Evolutionary conservation across 2,329 filamentous ascomycete genomes (phyloP), one percentile per base, ranked within the genome.

Genomic region (Ophiostoma piceae): DNA sequence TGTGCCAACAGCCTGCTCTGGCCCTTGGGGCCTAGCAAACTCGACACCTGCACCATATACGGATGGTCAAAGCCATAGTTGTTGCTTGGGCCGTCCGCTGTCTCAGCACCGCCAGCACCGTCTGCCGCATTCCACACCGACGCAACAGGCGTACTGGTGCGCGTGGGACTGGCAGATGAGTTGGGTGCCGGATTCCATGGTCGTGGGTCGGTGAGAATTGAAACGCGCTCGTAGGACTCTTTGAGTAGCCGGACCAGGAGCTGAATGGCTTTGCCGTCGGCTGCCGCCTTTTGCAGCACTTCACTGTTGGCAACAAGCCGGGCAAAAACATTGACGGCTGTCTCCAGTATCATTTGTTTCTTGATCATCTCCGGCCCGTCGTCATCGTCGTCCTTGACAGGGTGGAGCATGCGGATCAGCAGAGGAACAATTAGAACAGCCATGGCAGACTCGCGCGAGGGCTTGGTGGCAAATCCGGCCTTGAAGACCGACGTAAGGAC

Each of bases 231-330:
- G 72, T 87, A 87, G 8, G 83, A 82, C 19, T 80, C 79, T 72
- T 84, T 84, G 7, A 88, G 76, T 14, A 87, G 78, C 68, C 80
- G 82, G 69, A 79, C 80, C 41, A 85, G 76, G 1, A 79, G 78
- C 73, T 81, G 81, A 66, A 85, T 79, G 0, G 81, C 84, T 35
- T 81, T 79, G 70, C 83, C 84, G 71, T 97, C 92, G 62, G 89
- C 90, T 0, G 93, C 92, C 51, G 92, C 89, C 75, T 89, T 91
- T 78, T 98, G 94, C 68, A 98, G 83, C 71, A 87, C 84, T 71
- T 90, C 87, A 77, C 89, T 92, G 75, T 95, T 92, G 35, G 88
- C 87, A 22, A 97, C 88, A 54, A 98, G 83, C 65, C 89, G 87
- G 19, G 92, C 92, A 69, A 98, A 82, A 12, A 96, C 85, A 1